Conservation (phyloP, 2,329 filamentous ascomycete genomes). For the Colletotrichum karsti region DNA sequence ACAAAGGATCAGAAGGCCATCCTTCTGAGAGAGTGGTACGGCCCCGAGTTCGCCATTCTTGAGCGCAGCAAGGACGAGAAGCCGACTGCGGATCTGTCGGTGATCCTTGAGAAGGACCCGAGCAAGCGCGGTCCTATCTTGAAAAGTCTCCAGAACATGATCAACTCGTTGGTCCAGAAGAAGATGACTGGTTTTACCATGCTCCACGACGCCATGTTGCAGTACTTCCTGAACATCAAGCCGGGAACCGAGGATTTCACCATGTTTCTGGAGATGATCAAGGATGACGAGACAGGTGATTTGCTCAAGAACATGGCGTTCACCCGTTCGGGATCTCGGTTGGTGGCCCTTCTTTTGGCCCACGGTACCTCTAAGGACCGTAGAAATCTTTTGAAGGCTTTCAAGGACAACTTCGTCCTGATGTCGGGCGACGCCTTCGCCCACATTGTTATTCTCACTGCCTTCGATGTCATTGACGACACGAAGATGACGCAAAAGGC, state of each 20-base stretch:
- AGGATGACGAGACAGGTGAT: constrained; percentile 90
- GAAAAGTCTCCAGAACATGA: constrained; percentile 84
- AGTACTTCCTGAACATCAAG: constrained; percentile 88
- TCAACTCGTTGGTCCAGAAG: constrained; percentile 94
- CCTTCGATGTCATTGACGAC: constrained; percentile 93
- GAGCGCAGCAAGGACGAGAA: constrained; percentile 63
- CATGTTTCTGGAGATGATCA: constrained; percentile 90
- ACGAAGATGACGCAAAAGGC: constrained; percentile 88
- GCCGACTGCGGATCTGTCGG: constrained; percentile 72
- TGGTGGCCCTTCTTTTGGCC: constrained; percentile 84
- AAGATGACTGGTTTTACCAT: constrained; percentile 97
- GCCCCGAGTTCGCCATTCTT: constrained; percentile 88
- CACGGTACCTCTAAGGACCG: constrained; percentile 92
- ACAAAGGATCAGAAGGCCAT: constrained; percentile 86
- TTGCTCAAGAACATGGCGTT: constrained; percentile 96
- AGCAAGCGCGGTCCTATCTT: constrained; percentile 90
- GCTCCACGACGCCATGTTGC: constrained; percentile 97
- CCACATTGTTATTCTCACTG: constrained; percentile 83
- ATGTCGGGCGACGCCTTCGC: constrained; percentile 85
- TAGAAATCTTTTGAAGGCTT: constrained; percentile 86
- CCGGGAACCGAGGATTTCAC: constrained; percentile 81
- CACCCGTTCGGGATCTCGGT: constrained; percentile 84
- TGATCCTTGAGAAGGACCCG: constrained; percentile 79
- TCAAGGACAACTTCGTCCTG: constrained; percentile 87
- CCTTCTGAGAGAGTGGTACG: constrained; percentile 94